Evolutionary conservation across 345 rosid genomes (phyloP).

Genomic region (Linum usitatissimum): DNA sequence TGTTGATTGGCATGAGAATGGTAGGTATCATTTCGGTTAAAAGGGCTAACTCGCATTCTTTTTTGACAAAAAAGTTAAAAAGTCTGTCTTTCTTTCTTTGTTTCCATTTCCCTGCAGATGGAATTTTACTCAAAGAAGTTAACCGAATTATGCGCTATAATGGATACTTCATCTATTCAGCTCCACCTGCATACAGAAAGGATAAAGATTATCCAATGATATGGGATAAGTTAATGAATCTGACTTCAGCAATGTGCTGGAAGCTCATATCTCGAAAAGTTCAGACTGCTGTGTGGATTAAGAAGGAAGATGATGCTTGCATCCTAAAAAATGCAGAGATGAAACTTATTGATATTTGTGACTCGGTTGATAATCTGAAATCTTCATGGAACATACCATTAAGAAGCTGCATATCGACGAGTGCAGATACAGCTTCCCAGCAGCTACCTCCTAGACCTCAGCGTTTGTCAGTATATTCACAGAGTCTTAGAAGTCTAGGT

Average conservation of each 20-base stretch:
- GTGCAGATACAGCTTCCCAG: constrained; percentile 19
- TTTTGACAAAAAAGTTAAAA: neutral
- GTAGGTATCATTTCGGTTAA: constrained; percentile 32
- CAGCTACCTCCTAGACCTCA: constrained; percentile 55
- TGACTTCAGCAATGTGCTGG: constrained; percentile 91
- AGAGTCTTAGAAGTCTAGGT: constrained; percentile 54
- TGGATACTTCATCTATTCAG: constrained; percentile 86
- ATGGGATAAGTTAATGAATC: constrained; percentile 66
- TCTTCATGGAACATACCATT: constrained; percentile 78
- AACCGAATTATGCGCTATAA: constrained; percentile 62
- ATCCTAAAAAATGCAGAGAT: constrained; percentile 42
- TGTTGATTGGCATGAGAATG: constrained; percentile 89
- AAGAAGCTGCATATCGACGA: constrained; percentile 41
- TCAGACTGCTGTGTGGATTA: constrained; percentile 93
- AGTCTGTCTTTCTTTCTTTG: neutral
- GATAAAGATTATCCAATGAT: constrained; percentile 74
- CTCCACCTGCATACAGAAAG: constrained; percentile 82
- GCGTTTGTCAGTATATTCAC: constrained; percentile 54
- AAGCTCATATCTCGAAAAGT: constrained; percentile 71
- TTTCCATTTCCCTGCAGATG: constrained; percentile 36
- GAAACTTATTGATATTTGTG: constrained; percentile 55
- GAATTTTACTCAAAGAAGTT: constrained; percentile 85
- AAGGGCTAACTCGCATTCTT: neutral
- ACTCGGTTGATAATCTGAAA: constrained; percentile 36
- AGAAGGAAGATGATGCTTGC: constrained; percentile 51